These are phyloP conservation scores for Ogataea methanolica DNA, from an alignment of 805 yeast species.

Conservation along the genomic window DNA sequence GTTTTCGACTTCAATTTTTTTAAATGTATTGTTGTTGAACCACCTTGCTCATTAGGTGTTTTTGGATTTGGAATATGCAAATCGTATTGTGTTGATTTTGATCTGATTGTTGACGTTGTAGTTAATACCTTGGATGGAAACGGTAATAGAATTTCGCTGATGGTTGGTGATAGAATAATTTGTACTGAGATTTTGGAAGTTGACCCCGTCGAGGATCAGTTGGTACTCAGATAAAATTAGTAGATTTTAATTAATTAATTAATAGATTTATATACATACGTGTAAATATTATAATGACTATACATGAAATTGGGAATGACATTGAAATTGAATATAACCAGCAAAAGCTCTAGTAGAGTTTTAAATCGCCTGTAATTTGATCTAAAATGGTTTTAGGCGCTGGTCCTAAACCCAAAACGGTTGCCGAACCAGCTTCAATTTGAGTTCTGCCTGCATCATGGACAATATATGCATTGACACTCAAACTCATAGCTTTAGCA, in stretches of 20 bases:
- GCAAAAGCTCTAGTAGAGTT: slow-evolving; percentile 47
- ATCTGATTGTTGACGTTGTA: slow-evolving; percentile 41
- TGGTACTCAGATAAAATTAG: slow-evolving; percentile 30
- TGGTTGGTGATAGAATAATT: slow-evolving; percentile 41
- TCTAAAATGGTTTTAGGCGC: slow-evolving; percentile 83
- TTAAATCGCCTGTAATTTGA: slow-evolving; percentile 73
- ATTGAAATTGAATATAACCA: too few species aligned
- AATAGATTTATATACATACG: slow-evolving; percentile 3
- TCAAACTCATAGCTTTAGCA: slow-evolving; percentile 75
- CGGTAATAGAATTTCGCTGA: slow-evolving; percentile 18
- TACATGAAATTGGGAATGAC: background rate
- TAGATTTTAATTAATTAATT: background rate
- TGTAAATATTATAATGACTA: background rate
- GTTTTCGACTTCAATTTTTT: slow-evolving; percentile 19
- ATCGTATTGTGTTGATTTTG: slow-evolving; percentile 46
- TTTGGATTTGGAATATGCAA: slow-evolving; percentile 24
- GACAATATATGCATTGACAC: slow-evolving; percentile 73
- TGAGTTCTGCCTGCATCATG: slow-evolving; percentile 98
- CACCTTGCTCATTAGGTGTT: slow-evolving; percentile 11
- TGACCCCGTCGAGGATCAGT: slow-evolving; percentile 33
- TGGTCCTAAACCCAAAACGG: slow-evolving; percentile 96
- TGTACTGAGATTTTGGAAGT: slow-evolving; percentile 42
- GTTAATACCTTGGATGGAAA: slow-evolving; percentile 15
- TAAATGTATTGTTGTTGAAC: slow-evolving; percentile 42
- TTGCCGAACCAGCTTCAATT: slow-evolving; percentile 92